phyloP scores from a whole-genome alignment of 495 filamentous ascomycete genomes.

The Neurospora terricola region DNA sequence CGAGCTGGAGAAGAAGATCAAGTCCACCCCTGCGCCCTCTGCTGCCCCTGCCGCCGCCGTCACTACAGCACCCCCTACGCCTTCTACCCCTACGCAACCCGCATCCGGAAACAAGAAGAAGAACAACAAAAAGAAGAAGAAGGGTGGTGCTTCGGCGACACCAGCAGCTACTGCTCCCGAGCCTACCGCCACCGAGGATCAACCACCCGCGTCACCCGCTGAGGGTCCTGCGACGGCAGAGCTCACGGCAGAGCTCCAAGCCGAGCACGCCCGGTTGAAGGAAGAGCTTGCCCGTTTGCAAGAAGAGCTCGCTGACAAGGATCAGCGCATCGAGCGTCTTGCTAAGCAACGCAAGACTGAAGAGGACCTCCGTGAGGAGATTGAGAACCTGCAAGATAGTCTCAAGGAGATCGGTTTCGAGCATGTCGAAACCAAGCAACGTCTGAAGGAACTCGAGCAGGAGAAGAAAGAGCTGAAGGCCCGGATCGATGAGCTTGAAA shows the following conservation, averaged over 20 bases:
- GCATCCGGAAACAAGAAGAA: constrained; percentile 56
- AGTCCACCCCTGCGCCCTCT: constrained; percentile 9
- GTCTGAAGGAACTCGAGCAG: constrained; percentile 48
- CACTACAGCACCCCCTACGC: constrained; percentile 2
- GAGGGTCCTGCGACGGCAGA: constrained; percentile 18
- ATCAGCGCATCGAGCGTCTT: constrained; percentile 56
- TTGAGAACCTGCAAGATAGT: constrained; percentile 73
- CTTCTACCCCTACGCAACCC: constrained; percentile 8
- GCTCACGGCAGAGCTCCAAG: constrained; percentile 25
- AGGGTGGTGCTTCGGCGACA: constrained; percentile 36
- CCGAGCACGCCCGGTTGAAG: not conserved
- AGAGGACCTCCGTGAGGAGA: constrained; percentile 76
- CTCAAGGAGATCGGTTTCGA: constrained; percentile 66
- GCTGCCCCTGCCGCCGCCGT: constrained; percentile 6
- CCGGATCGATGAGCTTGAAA: constrained; percentile 55
- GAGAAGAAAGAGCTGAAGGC: constrained; percentile 42
- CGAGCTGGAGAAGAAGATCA: constrained; percentile 26
- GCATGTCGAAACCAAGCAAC: constrained; percentile 73
- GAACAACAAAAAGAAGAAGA: constrained; percentile 88
- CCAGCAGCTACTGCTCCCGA: constrained; percentile 12
- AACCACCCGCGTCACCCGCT: constrained; percentile 11
- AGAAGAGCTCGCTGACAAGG: constrained; percentile 59
- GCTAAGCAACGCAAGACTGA: constrained; percentile 58
- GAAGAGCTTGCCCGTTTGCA: constrained; percentile 34
- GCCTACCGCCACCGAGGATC: constrained; percentile 19